Percentiles rank a stretch among this genome's conserved stretches.
phyloP scores from a whole-genome alignment of 805 yeast species.

The Nakazawaea siamensis region DNA sequence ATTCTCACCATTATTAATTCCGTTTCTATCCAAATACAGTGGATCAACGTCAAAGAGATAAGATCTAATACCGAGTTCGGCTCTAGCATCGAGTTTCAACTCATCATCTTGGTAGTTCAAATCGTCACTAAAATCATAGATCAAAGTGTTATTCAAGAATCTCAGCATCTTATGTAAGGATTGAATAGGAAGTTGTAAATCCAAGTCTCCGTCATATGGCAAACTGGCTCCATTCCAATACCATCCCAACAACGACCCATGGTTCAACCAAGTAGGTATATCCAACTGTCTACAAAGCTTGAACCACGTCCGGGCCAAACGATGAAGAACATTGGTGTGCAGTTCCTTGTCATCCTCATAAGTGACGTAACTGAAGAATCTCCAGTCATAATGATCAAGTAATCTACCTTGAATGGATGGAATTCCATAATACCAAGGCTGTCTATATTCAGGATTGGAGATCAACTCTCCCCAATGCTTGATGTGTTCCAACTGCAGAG shows the following conservation, averaged over 20 bases:
- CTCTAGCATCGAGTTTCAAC: slow-evolving; percentile 29
- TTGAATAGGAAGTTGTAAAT: slow-evolving; percentile 46
- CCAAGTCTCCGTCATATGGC: slow-evolving; percentile 57
- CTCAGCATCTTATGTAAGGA: slow-evolving; percentile 24
- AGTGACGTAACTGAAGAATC: slow-evolving; percentile 37
- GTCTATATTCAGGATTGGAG: neutral
- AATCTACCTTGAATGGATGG: slow-evolving; percentile 7
- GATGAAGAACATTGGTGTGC: slow-evolving; percentile 27
- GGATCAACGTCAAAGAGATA: slow-evolving; percentile 9
- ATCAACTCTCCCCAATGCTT: slow-evolving; percentile 2
- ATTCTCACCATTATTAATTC: slow-evolving; percentile 37
- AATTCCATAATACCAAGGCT: slow-evolving; percentile 10
- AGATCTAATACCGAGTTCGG: slow-evolving; percentile 18
- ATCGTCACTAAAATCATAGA: slow-evolving; percentile 27
- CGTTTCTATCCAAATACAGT: slow-evolving; percentile 30
- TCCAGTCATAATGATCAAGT: slow-evolving; percentile 37
- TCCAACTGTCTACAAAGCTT: slow-evolving; percentile 34
- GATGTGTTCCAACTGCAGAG: slow-evolving; percentile 1
- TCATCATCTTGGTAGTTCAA: slow-evolving; percentile 40
- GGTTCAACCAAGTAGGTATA: slow-evolving; percentile 48
- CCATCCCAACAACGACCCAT: slow-evolving; percentile 52
- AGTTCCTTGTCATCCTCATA: slow-evolving; percentile 22
- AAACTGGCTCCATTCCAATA: slow-evolving; percentile 48
- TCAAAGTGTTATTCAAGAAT: slow-evolving; percentile 33
- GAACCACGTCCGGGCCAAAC: slow-evolving; percentile 38